Evolutionary conservation across 352 stramenopile species (phyloP).

Genomic region (Detonula confervacea): DNA sequence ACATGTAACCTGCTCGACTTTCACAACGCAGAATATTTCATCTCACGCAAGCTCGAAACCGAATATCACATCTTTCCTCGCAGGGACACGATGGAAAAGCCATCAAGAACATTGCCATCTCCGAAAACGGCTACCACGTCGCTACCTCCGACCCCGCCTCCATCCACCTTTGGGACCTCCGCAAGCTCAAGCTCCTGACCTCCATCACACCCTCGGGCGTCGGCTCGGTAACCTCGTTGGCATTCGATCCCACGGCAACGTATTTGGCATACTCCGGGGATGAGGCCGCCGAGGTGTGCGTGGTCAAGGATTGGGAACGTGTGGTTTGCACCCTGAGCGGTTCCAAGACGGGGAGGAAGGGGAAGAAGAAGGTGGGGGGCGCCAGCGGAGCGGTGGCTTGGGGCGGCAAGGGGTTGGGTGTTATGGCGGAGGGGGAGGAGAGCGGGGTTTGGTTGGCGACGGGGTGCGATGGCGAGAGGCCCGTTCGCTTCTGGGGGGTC

Average conservation of each 20-base stretch:
- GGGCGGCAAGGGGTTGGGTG: constrained; percentile 21
- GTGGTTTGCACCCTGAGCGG: constrained; percentile 38
- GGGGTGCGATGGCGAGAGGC: constrained; percentile 56
- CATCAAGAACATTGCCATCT: constrained; percentile 89
- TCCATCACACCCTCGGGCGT: constrained; percentile 50
- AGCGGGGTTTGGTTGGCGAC: constrained; percentile 37
- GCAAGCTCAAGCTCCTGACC: constrained; percentile 79
- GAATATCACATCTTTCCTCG: constrained; percentile 16
- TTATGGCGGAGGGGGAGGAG: constrained; percentile 5
- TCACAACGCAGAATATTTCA: constrained; percentile 13
- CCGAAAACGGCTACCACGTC: constrained; percentile 95
- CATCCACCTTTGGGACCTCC: constrained; percentile 93
- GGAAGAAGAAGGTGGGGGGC: constrained; percentile 16
- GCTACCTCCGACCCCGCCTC: constrained; percentile 82
- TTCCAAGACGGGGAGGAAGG: constrained; percentile 31
- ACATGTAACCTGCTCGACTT: too few relatives aligned
- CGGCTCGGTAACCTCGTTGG: constrained; percentile 37
- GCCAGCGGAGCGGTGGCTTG: constrained; percentile 26
- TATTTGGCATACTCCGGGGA: constrained; percentile 71
- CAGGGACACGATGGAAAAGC: constrained; percentile 72
- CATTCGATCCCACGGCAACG: constrained; percentile 74
- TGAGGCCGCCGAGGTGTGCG: constrained; percentile 57
- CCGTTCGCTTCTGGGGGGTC: constrained; percentile 54
- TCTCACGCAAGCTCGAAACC: neutral
- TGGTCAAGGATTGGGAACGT: constrained; percentile 80